Base-by-base conservation (phyloP, 805 yeast genomes). In the Dipodascus geniculatus region DNA sequence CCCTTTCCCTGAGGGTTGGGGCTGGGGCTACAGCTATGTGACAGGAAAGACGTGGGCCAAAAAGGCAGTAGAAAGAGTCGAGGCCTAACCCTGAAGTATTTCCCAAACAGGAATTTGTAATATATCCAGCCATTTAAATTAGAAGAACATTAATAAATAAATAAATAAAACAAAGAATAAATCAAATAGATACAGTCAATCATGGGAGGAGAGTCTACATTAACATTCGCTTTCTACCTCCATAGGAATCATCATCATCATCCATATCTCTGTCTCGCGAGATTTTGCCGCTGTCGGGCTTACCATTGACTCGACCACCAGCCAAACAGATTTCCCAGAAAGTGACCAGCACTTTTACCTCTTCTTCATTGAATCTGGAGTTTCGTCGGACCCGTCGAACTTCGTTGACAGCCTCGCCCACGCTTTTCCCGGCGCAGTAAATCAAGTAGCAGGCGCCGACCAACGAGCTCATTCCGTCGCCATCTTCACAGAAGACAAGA, bases 401-500 rank as follows among this genome's bases (percentile, higher is more conserved):
- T n/a, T 38, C 44, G 19, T 38, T 38, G 44, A 38, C 44, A 38
- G 44, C 44, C 19, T 38, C 44, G 6, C 44, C 44, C 4, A 38
- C 44, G 19, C 44, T 38, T 17, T 38, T 38, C 20, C 44, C 44
- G 19, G 20, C 4, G 19, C 44, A 38, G 19, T 38, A 38, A 38
- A 38, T 38, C 44, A 38, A 38, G 19, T 11, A 38, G 14, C 44
- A 38, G 8, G 44, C 44, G 44, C 44, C 44, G 6, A 38, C 44
- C 19, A 38, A 17, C 20, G 44, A 4, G 44, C 44, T 38, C 44
- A 38, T 38, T 38, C 44, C 44, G 14, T 38, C 44, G 4, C 44
- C 44, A 17, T 38, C 44, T 38, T 38, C 44, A 38, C 44, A 38
- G 44, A 38, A 38, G 44, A 38, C 44, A 11, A 38, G 44, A 17